A percentile compares a stretch with the other conserved stretches of the same genome.
These are phyloP conservation scores for Tanacetum coccineum DNA, from an alignment of 129 eudicot species.

Conservation along the genomic window DNA sequence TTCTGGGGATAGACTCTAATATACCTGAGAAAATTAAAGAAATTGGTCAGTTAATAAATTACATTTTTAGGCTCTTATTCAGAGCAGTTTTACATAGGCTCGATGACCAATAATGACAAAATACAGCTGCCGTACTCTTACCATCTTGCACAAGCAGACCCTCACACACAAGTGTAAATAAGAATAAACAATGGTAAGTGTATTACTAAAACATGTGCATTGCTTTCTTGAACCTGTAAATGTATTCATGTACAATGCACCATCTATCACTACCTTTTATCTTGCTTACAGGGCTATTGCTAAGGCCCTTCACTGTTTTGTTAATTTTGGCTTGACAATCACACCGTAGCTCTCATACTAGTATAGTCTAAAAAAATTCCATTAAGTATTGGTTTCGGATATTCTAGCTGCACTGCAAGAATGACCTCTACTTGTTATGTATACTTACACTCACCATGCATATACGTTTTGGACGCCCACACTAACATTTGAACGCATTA, in stretches of 20 bases:
- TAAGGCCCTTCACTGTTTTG: background rate
- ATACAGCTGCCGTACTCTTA: too few relatives aligned
- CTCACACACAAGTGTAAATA: too few relatives aligned
- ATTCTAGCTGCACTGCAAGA: background rate
- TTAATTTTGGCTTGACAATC: background rate
- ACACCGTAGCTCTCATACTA: background rate
- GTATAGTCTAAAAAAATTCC: background rate
- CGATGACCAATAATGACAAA: too few relatives aligned
- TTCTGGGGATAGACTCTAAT: background rate
- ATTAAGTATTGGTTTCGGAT: too few relatives aligned
- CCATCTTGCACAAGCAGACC: too few relatives aligned
- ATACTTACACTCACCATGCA: slow-evolving; percentile 12
- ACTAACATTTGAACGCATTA: slow-evolving; percentile 14
- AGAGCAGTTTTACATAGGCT: background rate
- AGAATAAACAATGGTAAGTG: too few relatives aligned
- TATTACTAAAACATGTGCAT: too few relatives aligned
- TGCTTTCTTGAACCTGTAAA: too few relatives aligned
- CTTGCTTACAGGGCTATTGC: too few relatives aligned
- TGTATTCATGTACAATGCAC: too few relatives aligned
- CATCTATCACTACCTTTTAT: too few relatives aligned
- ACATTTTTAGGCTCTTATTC: slow-evolving; percentile 1
- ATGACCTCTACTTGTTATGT: slow-evolving; percentile 2
- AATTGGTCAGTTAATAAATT: background rate
- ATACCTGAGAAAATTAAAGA: background rate
- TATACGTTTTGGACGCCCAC: background rate